A percentile compares a stretch with the other conserved stretches of the same genome.
Evolutionary conservation across 1,284 basidiomycete genomes (phyloP).

Genomic region (Ustilago curta): DNA sequence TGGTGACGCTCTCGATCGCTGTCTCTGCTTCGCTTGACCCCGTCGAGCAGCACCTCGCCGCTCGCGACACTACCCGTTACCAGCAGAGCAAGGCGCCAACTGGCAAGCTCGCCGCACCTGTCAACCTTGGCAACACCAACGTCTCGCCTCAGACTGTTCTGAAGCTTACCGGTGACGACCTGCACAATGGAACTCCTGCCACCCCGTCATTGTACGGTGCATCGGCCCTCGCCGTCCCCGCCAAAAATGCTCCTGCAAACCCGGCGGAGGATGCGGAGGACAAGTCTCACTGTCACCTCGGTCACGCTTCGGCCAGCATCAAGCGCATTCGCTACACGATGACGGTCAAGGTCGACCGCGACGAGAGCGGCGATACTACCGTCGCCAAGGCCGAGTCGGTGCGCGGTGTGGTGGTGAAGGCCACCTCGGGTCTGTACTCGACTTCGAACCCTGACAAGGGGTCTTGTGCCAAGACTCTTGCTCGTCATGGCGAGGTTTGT

Average conservation of each 20-base stretch:
- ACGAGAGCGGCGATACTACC: constrained; percentile 28
- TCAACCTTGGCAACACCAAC: constrained; percentile 9
- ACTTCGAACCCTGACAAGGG: constrained; percentile 23
- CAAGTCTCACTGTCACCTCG: constrained; percentile 32
- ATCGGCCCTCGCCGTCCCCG: constrained; percentile 13
- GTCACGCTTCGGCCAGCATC: constrained; percentile 21
- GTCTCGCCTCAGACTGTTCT: constrained; percentile 12
- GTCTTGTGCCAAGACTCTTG: constrained; percentile 39
- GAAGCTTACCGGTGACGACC: constrained; percentile 32
- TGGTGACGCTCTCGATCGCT: constrained; percentile 26
- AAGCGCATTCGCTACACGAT: constrained; percentile 38
- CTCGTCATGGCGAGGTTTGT: constrained; percentile 34
- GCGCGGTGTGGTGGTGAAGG: constrained; percentile 27
- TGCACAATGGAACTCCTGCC: constrained; percentile 12
- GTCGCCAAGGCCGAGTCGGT: constrained; percentile 3
- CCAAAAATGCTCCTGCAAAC: background rate
- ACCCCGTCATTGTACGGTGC: background rate
- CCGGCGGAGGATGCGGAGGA: background rate
- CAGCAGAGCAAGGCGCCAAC: constrained; percentile 11
- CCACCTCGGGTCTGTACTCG: constrained; percentile 38
- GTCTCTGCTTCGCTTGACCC: constrained; percentile 27
- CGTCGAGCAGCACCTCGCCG: constrained; percentile 24
- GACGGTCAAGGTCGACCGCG: constrained; percentile 23
- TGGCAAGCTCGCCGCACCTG: constrained; percentile 33
- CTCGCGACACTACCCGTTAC: constrained; percentile 9